These are phyloP conservation scores for Zymoseptoria brevis DNA, from an alignment of 2,329 filamentous ascomycete species.

Conservation along the genomic window DNA sequence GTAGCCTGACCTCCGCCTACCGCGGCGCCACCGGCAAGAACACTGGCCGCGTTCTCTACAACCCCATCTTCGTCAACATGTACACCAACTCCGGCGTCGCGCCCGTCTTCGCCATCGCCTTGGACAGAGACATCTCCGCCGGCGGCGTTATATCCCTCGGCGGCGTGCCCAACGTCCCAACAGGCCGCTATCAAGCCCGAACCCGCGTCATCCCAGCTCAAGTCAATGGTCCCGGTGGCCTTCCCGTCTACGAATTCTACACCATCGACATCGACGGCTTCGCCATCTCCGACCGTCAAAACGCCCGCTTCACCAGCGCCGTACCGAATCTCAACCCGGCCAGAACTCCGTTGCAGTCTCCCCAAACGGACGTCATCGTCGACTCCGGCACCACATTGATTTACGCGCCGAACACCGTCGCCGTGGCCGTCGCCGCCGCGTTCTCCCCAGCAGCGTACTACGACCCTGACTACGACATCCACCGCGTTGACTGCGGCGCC, in stretches of 20 bases:
- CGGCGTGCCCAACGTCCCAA: slow-evolving; percentile 40
- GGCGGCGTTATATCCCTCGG: slow-evolving; percentile 44
- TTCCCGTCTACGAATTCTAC: slow-evolving; percentile 34
- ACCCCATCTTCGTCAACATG: slow-evolving; percentile 46
- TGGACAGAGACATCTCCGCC: slow-evolving; percentile 28
- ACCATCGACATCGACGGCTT: slow-evolving; percentile 30
- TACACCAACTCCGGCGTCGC: slow-evolving; percentile 36
- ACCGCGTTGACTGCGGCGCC: slow-evolving; percentile 37
- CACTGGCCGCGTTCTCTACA: slow-evolving; percentile 33
- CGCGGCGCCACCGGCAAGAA: slow-evolving; percentile 19
- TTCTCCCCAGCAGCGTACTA: slow-evolving; percentile 38
- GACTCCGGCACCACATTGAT: slow-evolving; percentile 39
- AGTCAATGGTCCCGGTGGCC: slow-evolving; percentile 19
- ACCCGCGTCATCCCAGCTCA: slow-evolving; percentile 30
- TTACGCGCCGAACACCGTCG: slow-evolving; percentile 34
- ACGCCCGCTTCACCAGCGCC: slow-evolving; percentile 19
- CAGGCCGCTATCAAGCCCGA: slow-evolving; percentile 28
- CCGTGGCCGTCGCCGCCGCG: slow-evolving; percentile 31
- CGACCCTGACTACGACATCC: slow-evolving; percentile 24
- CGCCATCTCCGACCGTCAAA: slow-evolving; percentile 16
- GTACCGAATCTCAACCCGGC: slow-evolving; percentile 5
- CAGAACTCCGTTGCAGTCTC: slow-evolving; percentile 16
- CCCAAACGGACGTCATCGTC: slow-evolving; percentile 35
- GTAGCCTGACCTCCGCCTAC: slow-evolving; percentile 39
- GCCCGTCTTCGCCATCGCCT: slow-evolving; percentile 43